Base-by-base conservation (phyloP, 2,329 filamentous ascomycete species). In the Chalara sp. region DNA sequence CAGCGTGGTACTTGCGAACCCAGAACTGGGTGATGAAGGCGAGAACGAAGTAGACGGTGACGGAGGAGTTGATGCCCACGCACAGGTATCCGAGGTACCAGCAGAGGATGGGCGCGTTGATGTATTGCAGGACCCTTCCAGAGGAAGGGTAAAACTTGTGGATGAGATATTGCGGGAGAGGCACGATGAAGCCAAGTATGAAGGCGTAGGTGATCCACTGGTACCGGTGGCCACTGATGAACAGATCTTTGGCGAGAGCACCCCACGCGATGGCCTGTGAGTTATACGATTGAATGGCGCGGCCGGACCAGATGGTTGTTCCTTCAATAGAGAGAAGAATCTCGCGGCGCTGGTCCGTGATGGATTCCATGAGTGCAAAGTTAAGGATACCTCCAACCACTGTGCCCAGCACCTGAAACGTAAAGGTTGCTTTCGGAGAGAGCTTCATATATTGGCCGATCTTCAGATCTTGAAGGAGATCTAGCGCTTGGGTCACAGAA, bases 31-130 rank as follows among this genome's bases (percentile, higher is more conserved):
- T 87, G 41, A 83, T 57, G 50, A 79, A 75, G 7, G 84, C 86
- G 7, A 86, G 78, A 28, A 80, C 65, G 5, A 79, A 84, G 84
- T 84, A 89, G 62, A 77, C 78, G 47, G 86, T 76, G 62, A 86
- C 88, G 58, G 83, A 86, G 53, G 86, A 79, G 0, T 83, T 80
- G 0, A 83, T 86, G 0, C 86, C 85, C 0, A 84, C 83, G 5
- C 83, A 83, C 5, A 88, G 74, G 60, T 76, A 71, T 46, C 78
- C 76, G 0, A 79, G 73, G 37, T 82, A 81, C 52, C 82, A 83
- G 61, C 83, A 85, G 57, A 89, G 76, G 46, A 88, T 74, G 0
- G 84, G 85, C 29, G 79, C 78, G 66, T 77, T 86, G 57, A 89
- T 72, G 64, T 84, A 87, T 50, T 81, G 77, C 68, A 81, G 79